A percentile compares a stretch with the other conserved stretches of the same genome.
Evolutionary conservation across 2,329 filamentous ascomycete genomes (phyloP).

Genomic region (Xylariales sp.): DNA sequence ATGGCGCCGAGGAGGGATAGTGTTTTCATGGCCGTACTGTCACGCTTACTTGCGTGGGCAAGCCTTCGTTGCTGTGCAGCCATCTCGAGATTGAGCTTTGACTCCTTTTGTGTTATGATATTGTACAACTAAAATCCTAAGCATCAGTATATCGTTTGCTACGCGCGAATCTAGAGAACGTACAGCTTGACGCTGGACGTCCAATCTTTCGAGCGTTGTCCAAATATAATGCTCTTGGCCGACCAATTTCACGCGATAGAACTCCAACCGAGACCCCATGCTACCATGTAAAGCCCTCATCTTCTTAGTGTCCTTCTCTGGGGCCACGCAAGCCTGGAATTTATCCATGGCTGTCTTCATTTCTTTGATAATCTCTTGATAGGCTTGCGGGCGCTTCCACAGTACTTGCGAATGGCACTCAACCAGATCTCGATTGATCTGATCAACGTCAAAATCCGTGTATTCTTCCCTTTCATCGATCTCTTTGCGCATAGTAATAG

Average conservation of each 20-base stretch:
- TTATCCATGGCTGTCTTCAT: constrained; percentile 61
- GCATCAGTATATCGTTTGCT: constrained; percentile 24
- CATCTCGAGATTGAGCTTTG: constrained; percentile 72
- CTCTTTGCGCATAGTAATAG: constrained; percentile 70
- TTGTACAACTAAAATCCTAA: constrained; percentile 66
- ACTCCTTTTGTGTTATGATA: constrained; percentile 73
- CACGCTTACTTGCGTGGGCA: constrained; percentile 69
- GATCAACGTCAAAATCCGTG: constrained; percentile 67
- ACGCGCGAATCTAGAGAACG: constrained; percentile 43
- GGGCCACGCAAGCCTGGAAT: constrained; percentile 52
- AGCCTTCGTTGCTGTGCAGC: constrained; percentile 69
- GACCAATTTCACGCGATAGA: constrained; percentile 70
- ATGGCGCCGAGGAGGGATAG: constrained; percentile 72
- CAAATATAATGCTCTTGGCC: constrained; percentile 72
- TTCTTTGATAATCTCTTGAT: constrained; percentile 64
- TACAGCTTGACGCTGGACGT: constrained; percentile 71
- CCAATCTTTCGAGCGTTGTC: constrained; percentile 69
- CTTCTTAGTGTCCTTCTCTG: constrained; percentile 37
- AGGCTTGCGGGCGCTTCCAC: constrained; percentile 72
- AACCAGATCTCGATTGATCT: constrained; percentile 70
- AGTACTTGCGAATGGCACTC: constrained; percentile 72
- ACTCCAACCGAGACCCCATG: constrained; percentile 66
- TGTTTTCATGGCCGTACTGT: constrained; percentile 74
- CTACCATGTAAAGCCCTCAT: constrained; percentile 58
- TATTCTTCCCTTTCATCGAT: constrained; percentile 67